phyloP scores from a whole-genome alignment of 225 moss, liverwort and hornwort species.

The Polytrichum formosum region DNA sequence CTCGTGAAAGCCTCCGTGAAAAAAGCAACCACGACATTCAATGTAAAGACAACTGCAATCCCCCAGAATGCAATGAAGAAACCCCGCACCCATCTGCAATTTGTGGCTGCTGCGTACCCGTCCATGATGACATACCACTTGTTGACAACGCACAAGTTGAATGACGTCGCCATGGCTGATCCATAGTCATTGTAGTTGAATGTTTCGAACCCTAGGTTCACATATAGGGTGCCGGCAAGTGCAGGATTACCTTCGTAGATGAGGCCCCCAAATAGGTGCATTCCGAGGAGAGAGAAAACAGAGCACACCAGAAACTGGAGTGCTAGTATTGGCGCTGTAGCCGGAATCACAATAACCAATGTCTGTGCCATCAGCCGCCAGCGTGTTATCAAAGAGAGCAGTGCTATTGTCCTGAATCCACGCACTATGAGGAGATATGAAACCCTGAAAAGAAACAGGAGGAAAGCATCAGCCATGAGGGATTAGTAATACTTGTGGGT shows the following conservation, averaged over 20 bases:
- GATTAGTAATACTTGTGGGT: too few species aligned
- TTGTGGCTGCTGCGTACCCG: constrained; percentile 75
- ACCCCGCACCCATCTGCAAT: constrained; percentile 54
- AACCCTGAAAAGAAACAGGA: constrained; percentile 24
- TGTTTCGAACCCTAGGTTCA: constrained; percentile 57
- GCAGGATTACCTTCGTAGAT: constrained; percentile 58
- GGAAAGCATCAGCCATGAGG: not conserved
- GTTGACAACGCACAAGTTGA: constrained; percentile 86
- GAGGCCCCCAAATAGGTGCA: constrained; percentile 73
- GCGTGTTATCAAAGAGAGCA: constrained; percentile 40
- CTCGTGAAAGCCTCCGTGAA: constrained; percentile 72
- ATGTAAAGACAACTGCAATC: constrained; percentile 70
- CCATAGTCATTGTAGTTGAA: constrained; percentile 92
- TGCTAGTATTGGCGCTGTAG: constrained; percentile 75
- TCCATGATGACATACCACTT: constrained; percentile 98
- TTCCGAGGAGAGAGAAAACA: constrained; percentile 76
- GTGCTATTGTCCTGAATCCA: constrained; percentile 35
- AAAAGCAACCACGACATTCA: constrained; percentile 80
- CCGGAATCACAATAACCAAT: constrained; percentile 55
- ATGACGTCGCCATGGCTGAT: constrained; percentile 82
- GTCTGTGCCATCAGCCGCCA: constrained; percentile 54
- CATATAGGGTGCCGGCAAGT: constrained; percentile 57
- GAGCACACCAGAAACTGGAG: constrained; percentile 81
- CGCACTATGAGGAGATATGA: constrained; percentile 44
- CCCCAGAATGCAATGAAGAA: constrained; percentile 87